Conservation (phyloP, 2,329 filamentous ascomycete genomes). For the Dothistroma pini region DNA sequence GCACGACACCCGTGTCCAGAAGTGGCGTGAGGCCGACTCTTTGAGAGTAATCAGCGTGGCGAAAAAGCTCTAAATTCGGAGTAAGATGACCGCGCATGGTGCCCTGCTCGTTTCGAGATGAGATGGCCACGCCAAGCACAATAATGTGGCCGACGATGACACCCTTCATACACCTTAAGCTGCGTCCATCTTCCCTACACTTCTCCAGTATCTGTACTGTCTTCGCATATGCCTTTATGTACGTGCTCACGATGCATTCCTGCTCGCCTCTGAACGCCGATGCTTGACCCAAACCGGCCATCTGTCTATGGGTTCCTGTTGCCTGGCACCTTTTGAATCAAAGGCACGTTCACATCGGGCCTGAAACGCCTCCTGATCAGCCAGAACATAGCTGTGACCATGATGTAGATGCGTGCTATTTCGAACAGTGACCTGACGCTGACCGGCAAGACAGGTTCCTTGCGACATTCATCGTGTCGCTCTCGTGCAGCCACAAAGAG, state of each 20-base stretch:
- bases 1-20: neutral
- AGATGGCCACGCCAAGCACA: neutral
- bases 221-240: neutral
- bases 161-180: neutral
- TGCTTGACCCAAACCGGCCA: neutral
- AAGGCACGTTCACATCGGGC: slow-evolving; percentile 6
- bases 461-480: slow-evolving; percentile 37
- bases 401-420: slow-evolving; percentile 19
- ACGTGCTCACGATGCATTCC: neutral
- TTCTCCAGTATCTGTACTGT: neutral
- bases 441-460: slow-evolving; percentile 14
- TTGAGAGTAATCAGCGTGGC: neutral
- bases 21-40: neutral
- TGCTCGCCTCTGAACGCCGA: neutral
- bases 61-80: neutral
- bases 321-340: slow-evolving; percentile 16
- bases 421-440: slow-evolving; percentile 16
- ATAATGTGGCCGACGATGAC: neutral
- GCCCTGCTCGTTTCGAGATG: neutral
- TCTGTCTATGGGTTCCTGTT: neutral
- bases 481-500: slow-evolving; percentile 61
- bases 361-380: slow-evolving; percentile 16
- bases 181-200: neutral
- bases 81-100: neutral
- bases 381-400: slow-evolving; percentile 20